Percentiles rank a stretch among this genome's conserved stretches.
These are phyloP conservation scores for Perkinsus olseni DNA, from an alignment of 169 alveolate species.

Conservation along the genomic window DNA sequence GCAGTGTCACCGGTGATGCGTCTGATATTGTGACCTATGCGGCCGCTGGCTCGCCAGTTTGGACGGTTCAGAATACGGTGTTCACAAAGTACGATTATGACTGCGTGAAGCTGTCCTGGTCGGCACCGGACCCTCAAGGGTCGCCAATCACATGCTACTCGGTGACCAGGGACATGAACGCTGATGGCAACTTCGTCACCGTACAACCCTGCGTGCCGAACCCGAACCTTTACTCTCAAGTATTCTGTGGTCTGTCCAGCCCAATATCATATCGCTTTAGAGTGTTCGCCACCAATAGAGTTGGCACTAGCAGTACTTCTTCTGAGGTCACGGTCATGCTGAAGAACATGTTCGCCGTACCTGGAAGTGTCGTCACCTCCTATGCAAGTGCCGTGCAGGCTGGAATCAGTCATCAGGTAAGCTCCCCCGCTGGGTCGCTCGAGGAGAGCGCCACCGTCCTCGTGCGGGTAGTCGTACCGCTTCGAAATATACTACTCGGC, in stretches of 20 bases:
- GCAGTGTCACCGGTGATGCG: not conserved
- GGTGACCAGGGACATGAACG: conserved; percentile 8
- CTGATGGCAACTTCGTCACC: not conserved
- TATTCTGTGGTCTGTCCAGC: not conserved
- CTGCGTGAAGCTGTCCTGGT: not conserved
- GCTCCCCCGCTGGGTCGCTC: too few species aligned
- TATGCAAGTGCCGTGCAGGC: not conserved
- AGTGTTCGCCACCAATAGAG: conserved; percentile 4
- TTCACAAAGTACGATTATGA: not conserved
- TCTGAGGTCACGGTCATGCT: not conserved
- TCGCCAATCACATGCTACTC: conserved; percentile 3
- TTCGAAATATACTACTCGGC: too few species aligned
- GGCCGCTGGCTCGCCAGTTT: conserved; percentile 11
- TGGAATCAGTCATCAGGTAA: not conserved
- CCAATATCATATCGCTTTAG: not conserved
- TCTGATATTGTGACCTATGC: conserved; percentile 12
- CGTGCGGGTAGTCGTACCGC: too few species aligned
- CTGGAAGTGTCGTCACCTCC: not conserved
- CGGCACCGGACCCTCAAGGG: conserved; percentile 5
- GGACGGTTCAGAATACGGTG: not conserved
- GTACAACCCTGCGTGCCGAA: not conserved
- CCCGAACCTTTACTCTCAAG: conserved; percentile 5
- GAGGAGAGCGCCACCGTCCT: too few species aligned
- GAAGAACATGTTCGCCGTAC: conserved; percentile 4
- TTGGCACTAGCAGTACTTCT: conserved; percentile 8